A percentile compares a stretch with the other conserved stretches of the same genome.
Conservation (phyloP, 306 rosid genomes). For the Crataegus laevigata region DNA sequence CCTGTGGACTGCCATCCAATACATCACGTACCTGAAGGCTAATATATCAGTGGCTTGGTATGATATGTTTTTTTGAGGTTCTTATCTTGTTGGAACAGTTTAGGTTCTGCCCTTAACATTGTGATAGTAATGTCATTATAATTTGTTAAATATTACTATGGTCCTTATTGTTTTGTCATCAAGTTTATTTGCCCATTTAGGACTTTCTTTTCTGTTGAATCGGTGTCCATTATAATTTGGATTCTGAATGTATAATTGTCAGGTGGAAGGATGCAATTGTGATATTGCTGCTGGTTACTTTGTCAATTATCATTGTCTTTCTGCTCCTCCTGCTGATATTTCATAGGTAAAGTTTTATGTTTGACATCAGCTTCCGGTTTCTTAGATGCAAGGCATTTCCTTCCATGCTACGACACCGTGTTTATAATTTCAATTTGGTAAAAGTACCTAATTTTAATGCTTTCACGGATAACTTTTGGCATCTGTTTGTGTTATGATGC, state of each 20-base stretch:
- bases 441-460: neutral
- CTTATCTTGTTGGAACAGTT: constrained; percentile 14
- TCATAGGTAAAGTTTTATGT: constrained; percentile 60
- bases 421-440: neutral
- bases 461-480: neutral
- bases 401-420: neutral
- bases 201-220: constrained; percentile 1
- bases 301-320: constrained; percentile 56
- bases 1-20: constrained; percentile 82
- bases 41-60: constrained; percentile 72
- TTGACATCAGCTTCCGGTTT: neutral
- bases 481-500: neutral
- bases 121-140: neutral
- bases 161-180: neutral
- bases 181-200: neutral
- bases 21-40: constrained; percentile 65
- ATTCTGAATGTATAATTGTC: constrained; percentile 27
- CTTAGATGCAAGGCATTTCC: neutral
- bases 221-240: constrained; percentile 13
- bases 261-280: constrained; percentile 94
- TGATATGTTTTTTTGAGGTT: constrained; percentile 21
- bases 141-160: neutral
- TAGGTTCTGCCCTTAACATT: neutral
- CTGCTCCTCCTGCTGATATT: constrained; percentile 69
- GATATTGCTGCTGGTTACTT: constrained; percentile 53